Conservation (phyloP, 495 filamentous ascomycete species). For the Filosporella fistucella region DNA sequence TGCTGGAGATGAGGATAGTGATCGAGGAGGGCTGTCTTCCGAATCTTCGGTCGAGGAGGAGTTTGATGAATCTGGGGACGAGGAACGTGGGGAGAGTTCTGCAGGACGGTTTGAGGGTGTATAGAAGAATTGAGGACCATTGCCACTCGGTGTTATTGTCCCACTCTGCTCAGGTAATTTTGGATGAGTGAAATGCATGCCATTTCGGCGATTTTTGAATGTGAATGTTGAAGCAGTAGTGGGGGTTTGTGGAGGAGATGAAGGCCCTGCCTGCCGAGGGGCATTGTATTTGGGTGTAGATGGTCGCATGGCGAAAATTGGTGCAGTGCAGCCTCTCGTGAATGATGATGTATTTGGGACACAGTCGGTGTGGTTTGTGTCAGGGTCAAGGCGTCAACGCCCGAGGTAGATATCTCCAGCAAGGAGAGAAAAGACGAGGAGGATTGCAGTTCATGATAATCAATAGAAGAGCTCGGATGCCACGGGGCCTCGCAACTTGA, state of each 20-base stretch:
- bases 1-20: conserved; percentile 14
- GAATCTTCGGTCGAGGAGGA: conserved; percentile 3
- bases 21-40: conserved; percentile 11
- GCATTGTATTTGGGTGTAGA: conserved; percentile 37
- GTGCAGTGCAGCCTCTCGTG: background rate
- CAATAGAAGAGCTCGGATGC: conserved; percentile 14
- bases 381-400: conserved; percentile 24
- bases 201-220: conserved; percentile 15
- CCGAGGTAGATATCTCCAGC: conserved; percentile 38
- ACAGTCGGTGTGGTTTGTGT: conserved; percentile 1
- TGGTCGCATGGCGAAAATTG: conserved; percentile 37
- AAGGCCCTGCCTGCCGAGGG: conserved; percentile 40
- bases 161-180: conserved; percentile 2
- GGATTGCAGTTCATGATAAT: conserved; percentile 55
- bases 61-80: conserved; percentile 30
- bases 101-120: conserved; percentile 33
- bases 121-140: conserved; percentile 38
- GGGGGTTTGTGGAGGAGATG: conserved; percentile 50
- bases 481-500: conserved; percentile 19
- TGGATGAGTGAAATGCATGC: conserved; percentile 12
- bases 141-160: conserved; percentile 32
- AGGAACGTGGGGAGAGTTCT: conserved; percentile 47
- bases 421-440: conserved; percentile 46
- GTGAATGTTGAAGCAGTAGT: conserved; percentile 24
- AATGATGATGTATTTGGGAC: conserved; percentile 5